Base-by-base conservation (phyloP, 1,284 basidiomycete species). In the Irpex rosettiformis region DNA sequence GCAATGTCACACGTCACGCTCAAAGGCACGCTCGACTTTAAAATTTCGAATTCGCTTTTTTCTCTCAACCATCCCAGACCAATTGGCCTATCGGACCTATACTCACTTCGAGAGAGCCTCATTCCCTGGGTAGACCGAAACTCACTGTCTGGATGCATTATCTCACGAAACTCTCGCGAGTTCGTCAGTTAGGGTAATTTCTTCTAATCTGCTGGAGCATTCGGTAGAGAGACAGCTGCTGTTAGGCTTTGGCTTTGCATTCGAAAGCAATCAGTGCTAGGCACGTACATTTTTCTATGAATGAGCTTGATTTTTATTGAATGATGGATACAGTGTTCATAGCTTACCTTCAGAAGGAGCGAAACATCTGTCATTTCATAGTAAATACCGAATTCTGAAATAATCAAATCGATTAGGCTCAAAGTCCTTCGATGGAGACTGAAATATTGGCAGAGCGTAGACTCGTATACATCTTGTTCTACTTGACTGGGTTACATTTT, bases 51-150 rank as follows among this genome's bases (percentile, higher is more conserved):
- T 45, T 45, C 43, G n/a, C 21, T 8, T 45, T 45, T 45, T 45
- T 18, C 18, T 45, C 18, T 8, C 43, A 51, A 51, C 48, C 48
- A 51, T 47, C 18, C 48, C 48, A 51, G 48, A 51, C 18, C 58
- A 57, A 65, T 65, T 65, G 60, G 62, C 62, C 63, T 61, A 57
- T 56, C 53, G 64, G 62, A 61, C 59, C 57, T 58, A 58, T 6
- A 63, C 22, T 21, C 58, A 60, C 55, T 62, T 45, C 54, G 51
- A 58, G 58, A 59, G 28, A 22, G 61, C 64, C 64, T 65, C 64
- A 65, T 65, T 62, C 64, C 64, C 62, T 61, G 61, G 62, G 62
- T 24, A 65, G 58, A 65, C 18, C 33, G 37, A 61, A 33, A n/a
- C 13, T 55, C 51, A 42, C 30, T 33, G 24, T 18, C n/a, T 11